Conservation (phyloP, 2,329 filamentous ascomycete genomes). For the Claviceps maximensis region DNA sequence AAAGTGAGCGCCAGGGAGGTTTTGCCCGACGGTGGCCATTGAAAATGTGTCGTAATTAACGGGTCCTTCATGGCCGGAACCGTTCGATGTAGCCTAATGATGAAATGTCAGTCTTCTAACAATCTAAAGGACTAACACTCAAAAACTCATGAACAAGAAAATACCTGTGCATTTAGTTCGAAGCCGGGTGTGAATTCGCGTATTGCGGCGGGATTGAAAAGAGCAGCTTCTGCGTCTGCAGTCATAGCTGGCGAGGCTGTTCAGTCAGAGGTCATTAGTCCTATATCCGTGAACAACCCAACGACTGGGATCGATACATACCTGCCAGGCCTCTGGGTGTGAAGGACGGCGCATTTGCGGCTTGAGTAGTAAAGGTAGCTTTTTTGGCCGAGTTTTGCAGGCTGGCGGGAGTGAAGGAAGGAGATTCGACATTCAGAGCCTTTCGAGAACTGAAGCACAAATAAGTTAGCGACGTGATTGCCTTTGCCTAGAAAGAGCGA, state of each 20-base stretch:
- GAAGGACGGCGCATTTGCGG: conserved; percentile 77
- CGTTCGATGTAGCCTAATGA: conserved; percentile 30
- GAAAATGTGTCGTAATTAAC: conserved; percentile 49
- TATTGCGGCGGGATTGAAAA: conserved; percentile 44
- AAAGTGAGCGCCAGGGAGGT: conserved; percentile 37
- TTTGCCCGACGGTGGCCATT: conserved; percentile 41
- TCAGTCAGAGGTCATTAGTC: not conserved
- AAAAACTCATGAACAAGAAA: conserved; percentile 6
- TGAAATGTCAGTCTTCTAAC: not conserved
- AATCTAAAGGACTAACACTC: not conserved
- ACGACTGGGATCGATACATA: conserved; percentile 11
- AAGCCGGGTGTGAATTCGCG: conserved; percentile 48
- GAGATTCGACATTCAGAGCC: conserved; percentile 86
- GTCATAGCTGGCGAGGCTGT: conserved; percentile 23
- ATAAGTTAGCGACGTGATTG: conserved; percentile 1
- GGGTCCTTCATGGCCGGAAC: conserved; percentile 30
- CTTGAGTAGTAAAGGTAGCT: conserved; percentile 73
- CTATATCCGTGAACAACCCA: not conserved
- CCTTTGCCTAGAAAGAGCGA: not conserved
- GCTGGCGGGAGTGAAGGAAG: conserved; percentile 71
- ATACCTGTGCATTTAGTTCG: conserved; percentile 36
- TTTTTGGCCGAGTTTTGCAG: conserved; percentile 42
- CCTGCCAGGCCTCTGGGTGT: conserved; percentile 52
- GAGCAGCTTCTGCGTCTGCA: conserved; percentile 28
- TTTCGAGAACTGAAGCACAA: conserved; percentile 45